These are phyloP conservation scores for Cladosporium cucumerinum DNA, from an alignment of 2,329 filamentous ascomycete genomes.

Conservation along the genomic window DNA sequence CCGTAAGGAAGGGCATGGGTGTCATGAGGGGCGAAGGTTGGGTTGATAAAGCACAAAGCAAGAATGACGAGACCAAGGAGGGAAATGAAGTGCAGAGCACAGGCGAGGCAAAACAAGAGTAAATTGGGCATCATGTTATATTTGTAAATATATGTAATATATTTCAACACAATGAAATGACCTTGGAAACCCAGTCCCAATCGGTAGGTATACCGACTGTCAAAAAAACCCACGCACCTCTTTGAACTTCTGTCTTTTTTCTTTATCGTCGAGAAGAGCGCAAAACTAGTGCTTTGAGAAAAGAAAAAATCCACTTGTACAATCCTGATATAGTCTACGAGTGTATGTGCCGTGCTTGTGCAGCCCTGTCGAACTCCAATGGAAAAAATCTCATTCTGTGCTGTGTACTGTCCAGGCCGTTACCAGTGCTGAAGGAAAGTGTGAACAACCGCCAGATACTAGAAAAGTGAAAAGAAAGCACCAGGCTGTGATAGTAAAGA, in stretches of 20 bases:
- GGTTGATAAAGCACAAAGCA: neutral
- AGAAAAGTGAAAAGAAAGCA: neutral
- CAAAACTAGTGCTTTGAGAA: neutral
- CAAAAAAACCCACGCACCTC: neutral
- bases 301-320: neutral
- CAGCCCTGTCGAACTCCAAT: neutral
- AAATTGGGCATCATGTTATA: too few species aligned
- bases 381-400: neutral
- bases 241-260: neutral
- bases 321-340: neutral
- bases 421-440: neutral
- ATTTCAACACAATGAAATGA: neutral
- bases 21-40: slow-evolving; percentile 69
- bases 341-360: neutral
- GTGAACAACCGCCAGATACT: neutral
- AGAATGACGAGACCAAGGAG: neutral
- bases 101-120: neutral
- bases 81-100: neutral
- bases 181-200: neutral
- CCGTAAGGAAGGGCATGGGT: slow-evolving; percentile 68
- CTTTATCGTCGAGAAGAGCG: neutral
- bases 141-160: neutral
- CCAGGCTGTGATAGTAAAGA: neutral
- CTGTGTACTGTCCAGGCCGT: neutral
- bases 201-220: neutral